phyloP scores from a whole-genome alignment of 148 eudicot species.

The Amaranthus hypochondriacus region DNA sequence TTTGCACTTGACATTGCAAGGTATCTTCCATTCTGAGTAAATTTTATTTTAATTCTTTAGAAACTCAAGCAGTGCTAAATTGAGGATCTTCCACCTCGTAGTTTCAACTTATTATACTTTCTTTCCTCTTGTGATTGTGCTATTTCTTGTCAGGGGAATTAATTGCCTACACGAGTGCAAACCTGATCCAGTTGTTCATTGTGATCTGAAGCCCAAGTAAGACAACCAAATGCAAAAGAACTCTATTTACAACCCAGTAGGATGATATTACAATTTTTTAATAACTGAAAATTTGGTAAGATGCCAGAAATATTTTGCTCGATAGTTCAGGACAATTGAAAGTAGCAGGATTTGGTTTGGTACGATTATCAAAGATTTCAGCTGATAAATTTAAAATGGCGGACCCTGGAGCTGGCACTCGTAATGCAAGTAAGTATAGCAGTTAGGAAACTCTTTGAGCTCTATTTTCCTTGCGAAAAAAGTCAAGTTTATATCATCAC shows the following conservation, averaged over 20 bases:
- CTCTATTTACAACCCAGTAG: slow-evolving; percentile 6
- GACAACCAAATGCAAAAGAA: slow-evolving; percentile 59
- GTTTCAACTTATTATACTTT: not conserved
- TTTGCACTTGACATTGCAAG: slow-evolving; percentile 96
- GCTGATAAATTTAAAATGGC: slow-evolving; percentile 65
- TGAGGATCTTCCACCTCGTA: not conserved
- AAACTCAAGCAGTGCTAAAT: not conserved
- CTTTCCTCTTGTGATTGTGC: slow-evolving; percentile 12
- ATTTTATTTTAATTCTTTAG: not conserved
- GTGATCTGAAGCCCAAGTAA: slow-evolving; percentile 91
- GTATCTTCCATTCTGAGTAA: slow-evolving; percentile 30
- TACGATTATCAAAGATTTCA: slow-evolving; percentile 62
- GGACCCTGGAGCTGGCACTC: slow-evolving; percentile 44
- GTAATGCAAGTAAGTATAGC: slow-evolving; percentile 57
- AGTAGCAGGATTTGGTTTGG: slow-evolving; percentile 87
- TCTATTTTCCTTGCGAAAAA: not conserved
- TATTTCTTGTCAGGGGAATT: slow-evolving; percentile 67
- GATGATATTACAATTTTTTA: slow-evolving; percentile 37
- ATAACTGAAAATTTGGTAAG: slow-evolving; percentile 80
- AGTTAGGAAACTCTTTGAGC: not conserved
- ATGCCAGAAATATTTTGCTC: slow-evolving; percentile 99
- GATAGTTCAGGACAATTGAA: slow-evolving; percentile 85
- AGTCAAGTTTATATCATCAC: not conserved
- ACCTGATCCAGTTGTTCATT: slow-evolving; percentile 84
- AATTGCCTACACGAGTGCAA: slow-evolving; percentile 92